Conservation (phyloP, 495 filamentous ascomycete genomes). For the Penicillium paradoxum region DNA sequence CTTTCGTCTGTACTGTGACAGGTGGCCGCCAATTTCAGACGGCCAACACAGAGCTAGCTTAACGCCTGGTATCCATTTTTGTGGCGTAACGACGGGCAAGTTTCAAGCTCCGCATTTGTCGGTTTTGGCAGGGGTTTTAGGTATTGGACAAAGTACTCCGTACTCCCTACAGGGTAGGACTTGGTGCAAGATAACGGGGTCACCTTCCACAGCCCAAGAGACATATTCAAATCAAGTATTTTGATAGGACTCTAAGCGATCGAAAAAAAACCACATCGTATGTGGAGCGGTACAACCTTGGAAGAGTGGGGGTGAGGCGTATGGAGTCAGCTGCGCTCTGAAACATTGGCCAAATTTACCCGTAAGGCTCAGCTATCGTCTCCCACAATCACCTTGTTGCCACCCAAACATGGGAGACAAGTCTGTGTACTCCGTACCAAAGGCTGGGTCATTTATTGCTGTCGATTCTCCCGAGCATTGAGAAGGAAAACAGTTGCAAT, state of each 20-base stretch:
- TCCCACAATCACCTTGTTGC: neutral
- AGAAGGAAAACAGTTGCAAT: too few species aligned
- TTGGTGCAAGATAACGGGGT: too few species aligned
- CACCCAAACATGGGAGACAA: neutral
- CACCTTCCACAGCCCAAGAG: too few species aligned
- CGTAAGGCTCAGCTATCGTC: constrained; percentile 1
- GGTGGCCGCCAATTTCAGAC: neutral
- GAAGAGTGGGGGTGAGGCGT: constrained; percentile 18
- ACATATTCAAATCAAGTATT: neutral
- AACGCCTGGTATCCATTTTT: constrained; percentile 7
- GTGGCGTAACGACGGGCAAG: constrained; percentile 8
- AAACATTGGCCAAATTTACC: constrained; percentile 19
- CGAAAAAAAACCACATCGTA: neutral
- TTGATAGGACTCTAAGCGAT: constrained; percentile 1
- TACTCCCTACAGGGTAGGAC: too few species aligned
- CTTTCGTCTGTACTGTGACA: neutral
- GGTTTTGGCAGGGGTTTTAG: neutral
- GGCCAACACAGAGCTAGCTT: neutral
- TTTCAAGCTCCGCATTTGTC: neutral
- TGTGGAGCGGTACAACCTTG: neutral
- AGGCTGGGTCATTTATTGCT: too few species aligned
- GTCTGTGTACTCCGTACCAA: too few species aligned
- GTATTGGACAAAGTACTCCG: too few species aligned
- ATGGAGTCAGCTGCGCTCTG: constrained; percentile 15
- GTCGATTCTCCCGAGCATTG: too few species aligned